Conservation (phyloP, 805 yeast genomes). For the Kuraishia ogatae region DNA sequence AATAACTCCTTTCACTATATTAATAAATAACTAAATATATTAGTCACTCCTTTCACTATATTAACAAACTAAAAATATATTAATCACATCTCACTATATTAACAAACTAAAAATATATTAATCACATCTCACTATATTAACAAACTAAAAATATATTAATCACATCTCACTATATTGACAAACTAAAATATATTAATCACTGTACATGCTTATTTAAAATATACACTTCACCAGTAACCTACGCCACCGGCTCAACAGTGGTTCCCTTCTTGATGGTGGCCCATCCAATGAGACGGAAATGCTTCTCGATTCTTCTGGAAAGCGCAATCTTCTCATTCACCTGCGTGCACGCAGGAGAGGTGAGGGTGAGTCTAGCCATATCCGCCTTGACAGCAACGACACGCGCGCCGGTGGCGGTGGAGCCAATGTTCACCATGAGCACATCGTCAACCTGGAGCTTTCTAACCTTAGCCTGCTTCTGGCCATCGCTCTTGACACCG, state of each 20-base stretch:
- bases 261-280: constrained; percentile 96
- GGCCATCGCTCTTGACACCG: constrained; percentile 98
- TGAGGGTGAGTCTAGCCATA: constrained; percentile 95
- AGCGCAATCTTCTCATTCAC: constrained; percentile 96
- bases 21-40: too few relatives aligned
- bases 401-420: constrained; percentile 99
- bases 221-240: constrained; percentile 1
- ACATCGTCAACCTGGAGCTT: constrained; percentile 92
- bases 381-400: constrained; percentile 97
- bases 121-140: too few relatives aligned
- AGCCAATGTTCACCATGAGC: constrained; percentile 97
- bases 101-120: too few relatives aligned
- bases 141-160: too few relatives aligned
- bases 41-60: too few relatives aligned
- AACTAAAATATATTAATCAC: too few relatives aligned
- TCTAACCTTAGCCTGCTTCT: constrained; percentile 93
- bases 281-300: constrained; percentile 99
- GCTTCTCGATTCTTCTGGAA: constrained; percentile 98
- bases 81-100: too few relatives aligned
- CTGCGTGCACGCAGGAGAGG: constrained; percentile 98
- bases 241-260: constrained; percentile 69
- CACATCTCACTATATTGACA: too few relatives aligned
- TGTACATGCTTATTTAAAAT: constrained; percentile 3
- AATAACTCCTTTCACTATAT: too few relatives aligned
- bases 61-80: too few relatives aligned